Conservation (phyloP, 805 yeast species). For the Danielozyma ontarioensis region DNA sequence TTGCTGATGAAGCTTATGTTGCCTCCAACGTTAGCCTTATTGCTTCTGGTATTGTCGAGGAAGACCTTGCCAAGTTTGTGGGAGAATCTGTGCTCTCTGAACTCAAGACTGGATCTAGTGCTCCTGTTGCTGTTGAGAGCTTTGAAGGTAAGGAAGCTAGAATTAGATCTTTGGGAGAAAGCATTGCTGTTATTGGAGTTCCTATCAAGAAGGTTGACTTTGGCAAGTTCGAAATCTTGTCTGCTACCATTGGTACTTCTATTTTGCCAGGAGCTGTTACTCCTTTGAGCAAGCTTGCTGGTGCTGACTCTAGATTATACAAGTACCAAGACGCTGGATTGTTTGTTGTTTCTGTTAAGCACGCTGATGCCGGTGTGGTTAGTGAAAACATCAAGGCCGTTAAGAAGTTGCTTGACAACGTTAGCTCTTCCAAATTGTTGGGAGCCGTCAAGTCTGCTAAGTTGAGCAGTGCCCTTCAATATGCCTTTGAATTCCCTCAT, state of each 20-base stretch:
- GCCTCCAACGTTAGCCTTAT: conserved; percentile 64
- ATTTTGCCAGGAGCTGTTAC: conserved; percentile 54
- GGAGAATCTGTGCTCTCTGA: conserved; percentile 58
- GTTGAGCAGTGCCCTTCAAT: conserved; percentile 39
- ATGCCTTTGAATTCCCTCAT: conserved; percentile 27
- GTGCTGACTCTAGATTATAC: conserved; percentile 50
- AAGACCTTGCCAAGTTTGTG: conserved; percentile 65
- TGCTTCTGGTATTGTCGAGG: conserved; percentile 69
- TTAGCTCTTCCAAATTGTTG: conserved; percentile 48
- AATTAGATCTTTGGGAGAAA: conserved; percentile 57
- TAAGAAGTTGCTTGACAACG: conserved; percentile 35
- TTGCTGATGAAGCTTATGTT: conserved; percentile 64
- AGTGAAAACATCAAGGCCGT: conserved; percentile 57
- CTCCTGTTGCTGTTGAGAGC: conserved; percentile 30
- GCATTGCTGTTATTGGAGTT: conserved; percentile 75
- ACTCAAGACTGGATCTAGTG: conserved; percentile 57
- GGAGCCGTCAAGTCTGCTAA: conserved; percentile 43
- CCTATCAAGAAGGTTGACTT: conserved; percentile 65
- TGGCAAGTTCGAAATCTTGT: conserved; percentile 63
- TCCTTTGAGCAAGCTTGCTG: conserved; percentile 43
- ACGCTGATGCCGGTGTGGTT: conserved; percentile 53
- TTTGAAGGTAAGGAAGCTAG: conserved; percentile 66
- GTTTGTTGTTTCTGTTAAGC: conserved; percentile 64
- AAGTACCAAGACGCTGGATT: conserved; percentile 77
- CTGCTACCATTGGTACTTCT: conserved; percentile 58